Percentiles rank a stretch among this genome's conserved stretches.
These are phyloP conservation scores for Eimeria sp. DNA, from an alignment of 169 alveolate genomes.

Conservation along the genomic window DNA sequence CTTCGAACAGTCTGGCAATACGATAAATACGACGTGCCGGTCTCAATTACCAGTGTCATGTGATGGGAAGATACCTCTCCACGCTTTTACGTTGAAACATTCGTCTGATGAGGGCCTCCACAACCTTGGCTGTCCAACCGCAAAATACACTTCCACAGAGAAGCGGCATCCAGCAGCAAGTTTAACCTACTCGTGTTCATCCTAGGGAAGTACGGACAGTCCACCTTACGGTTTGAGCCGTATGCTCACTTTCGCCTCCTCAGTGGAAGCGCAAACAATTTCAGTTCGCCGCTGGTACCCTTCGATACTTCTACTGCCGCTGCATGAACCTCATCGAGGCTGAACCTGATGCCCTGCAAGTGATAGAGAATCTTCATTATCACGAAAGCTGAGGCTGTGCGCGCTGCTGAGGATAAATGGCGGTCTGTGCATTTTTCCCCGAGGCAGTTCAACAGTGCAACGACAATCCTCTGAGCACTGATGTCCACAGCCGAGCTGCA, in stretches of 20 bases:
- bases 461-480: conserved; percentile 14
- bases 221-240: background rate
- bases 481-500: conserved; percentile 46
- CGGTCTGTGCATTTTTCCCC: conserved; percentile 36
- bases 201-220: background rate
- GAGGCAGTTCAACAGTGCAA: conserved; percentile 48
- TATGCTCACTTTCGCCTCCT: background rate
- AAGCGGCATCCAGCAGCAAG: background rate
- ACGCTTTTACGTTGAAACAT: background rate
- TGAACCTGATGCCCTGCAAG: conserved; percentile 39
- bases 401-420: background rate
- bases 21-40: background rate
- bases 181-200: background rate
- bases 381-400: conserved; percentile 64
- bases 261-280: background rate
- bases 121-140: background rate
- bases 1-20: background rate
- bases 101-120: background rate
- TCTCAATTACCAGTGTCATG: background rate
- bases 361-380: conserved; percentile 37
- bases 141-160: background rate
- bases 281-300: background rate
- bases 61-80: background rate
- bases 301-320: conserved; percentile 41
- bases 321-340: conserved; percentile 62